Conservation (phyloP, 2,329 filamentous ascomycete species). For the Monilinia aucupariae region DNA sequence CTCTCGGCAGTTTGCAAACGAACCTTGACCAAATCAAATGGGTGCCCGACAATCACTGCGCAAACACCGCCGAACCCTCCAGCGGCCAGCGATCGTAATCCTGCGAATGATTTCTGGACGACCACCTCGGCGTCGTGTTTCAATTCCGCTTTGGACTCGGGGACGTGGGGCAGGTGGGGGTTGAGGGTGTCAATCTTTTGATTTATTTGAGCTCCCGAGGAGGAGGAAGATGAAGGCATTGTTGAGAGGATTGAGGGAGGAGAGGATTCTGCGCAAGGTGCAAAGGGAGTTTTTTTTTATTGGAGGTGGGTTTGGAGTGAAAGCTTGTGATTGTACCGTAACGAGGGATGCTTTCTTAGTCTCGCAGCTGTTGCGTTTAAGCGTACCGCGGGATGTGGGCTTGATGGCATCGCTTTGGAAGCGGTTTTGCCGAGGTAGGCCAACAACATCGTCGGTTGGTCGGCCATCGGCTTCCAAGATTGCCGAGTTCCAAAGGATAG, state of each 20-base stretch:
- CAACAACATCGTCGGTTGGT: not conserved
- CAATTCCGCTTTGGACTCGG: constrained; percentile 34
- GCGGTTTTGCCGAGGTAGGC: constrained; percentile 14
- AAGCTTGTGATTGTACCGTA: constrained; percentile 6
- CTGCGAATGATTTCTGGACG: constrained; percentile 42
- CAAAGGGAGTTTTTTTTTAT: not conserved
- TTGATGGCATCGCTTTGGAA: not conserved
- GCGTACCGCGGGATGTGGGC: not conserved
- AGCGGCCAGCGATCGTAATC: constrained; percentile 75
- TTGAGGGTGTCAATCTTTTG: constrained; percentile 30
- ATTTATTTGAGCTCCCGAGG: constrained; percentile 29
- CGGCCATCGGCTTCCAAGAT: constrained; percentile 4
- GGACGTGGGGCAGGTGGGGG: constrained; percentile 33
- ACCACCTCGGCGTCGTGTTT: constrained; percentile 32
- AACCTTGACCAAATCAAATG: constrained; percentile 97
- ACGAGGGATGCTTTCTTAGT: not conserved
- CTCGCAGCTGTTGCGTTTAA: not conserved
- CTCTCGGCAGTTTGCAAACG: constrained; percentile 92
- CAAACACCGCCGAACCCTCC: constrained; percentile 92
- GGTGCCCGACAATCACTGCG: constrained; percentile 90
- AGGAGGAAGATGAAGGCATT: constrained; percentile 16
- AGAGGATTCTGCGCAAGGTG: not conserved
- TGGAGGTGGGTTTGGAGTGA: not conserved
- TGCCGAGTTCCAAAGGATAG: not conserved
- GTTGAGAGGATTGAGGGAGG: not conserved